Conservation (phyloP, 192 early-diverging fungal species). For the Backusella morwellensis region DNA sequence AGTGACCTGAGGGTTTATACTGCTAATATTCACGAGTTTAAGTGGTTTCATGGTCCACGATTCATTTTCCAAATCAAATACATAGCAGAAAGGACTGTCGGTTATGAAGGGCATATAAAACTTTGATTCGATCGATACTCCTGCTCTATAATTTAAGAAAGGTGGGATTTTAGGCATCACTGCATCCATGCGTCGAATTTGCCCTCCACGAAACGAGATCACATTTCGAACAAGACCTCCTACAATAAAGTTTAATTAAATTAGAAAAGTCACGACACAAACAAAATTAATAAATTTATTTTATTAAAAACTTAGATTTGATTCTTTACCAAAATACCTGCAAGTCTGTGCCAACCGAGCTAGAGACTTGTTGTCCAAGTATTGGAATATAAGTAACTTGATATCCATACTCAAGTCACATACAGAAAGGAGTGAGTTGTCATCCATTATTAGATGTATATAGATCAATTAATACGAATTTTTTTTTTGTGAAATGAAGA, state of each 20-base stretch:
- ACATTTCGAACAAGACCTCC: conserved; percentile 4
- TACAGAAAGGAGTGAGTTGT: neutral
- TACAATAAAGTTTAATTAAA: neutral
- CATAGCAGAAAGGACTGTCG: conserved; percentile 19
- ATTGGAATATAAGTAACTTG: neutral
- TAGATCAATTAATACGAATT: neutral
- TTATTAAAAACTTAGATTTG: neutral
- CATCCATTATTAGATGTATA: neutral
- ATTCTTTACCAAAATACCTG: conserved; percentile 8
- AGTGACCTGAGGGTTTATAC: conserved; percentile 21
- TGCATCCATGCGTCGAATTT: neutral
- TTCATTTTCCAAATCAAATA: conserved; percentile 22
- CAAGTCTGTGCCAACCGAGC: conserved; percentile 10
- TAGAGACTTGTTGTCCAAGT: conserved; percentile 12
- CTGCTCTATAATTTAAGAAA: conserved; percentile 19
- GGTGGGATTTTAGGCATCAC: neutral
- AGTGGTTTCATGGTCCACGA: conserved; percentile 20
- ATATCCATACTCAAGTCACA: conserved; percentile 18
- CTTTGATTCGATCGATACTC: conserved; percentile 10
- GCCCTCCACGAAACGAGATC: neutral
- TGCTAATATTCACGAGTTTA: neutral
- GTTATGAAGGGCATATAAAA: conserved; percentile 32
- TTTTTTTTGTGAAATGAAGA: neutral
- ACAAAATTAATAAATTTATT: neutral
- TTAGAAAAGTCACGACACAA: neutral